Percentiles rank a stretch among this genome's conserved stretches.
phyloP scores from a whole-genome alignment of 768 basidiomycete genomes.

The Pleurotus eryngii region DNA sequence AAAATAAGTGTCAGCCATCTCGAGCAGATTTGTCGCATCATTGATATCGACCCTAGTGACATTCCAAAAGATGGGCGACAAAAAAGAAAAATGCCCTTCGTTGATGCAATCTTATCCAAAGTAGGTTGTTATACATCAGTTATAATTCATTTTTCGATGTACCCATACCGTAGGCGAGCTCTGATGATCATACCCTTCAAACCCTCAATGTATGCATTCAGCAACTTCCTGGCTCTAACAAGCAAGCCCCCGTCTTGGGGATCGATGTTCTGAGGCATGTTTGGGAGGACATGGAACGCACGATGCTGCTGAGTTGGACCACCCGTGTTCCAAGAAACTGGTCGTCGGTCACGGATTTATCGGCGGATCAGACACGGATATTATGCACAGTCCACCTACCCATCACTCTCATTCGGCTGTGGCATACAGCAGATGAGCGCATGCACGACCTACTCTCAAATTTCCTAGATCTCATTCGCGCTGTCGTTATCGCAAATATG shows the following conservation, averaged over 20 bases:
- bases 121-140: too few species aligned
- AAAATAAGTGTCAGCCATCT: too few species aligned
- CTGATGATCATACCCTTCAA: too few species aligned
- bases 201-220: neutral
- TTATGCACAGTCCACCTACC: conserved; percentile 1
- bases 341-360: neutral
- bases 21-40: too few species aligned
- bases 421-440: neutral
- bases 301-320: conserved; percentile 28
- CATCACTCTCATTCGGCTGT: neutral
- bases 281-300: conserved; percentile 26
- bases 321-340: conserved; percentile 25
- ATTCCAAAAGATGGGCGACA: too few species aligned
- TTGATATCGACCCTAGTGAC: too few species aligned
- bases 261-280: conserved; percentile 23
- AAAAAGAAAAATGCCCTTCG: too few species aligned
- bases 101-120: too few species aligned
- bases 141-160: too few species aligned
- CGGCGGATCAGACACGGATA: neutral
- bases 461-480: neutral
- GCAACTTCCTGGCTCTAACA: neutral
- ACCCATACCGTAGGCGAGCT: too few species aligned
- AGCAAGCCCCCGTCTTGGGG: conserved; percentile 18
- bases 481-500: too few species aligned
- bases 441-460: neutral